Percentiles rank a stretch among this genome's conserved stretches.
phyloP scores from a whole-genome alignment of 192 early-diverging fungal species.

The Obelidium mucronatum region DNA sequence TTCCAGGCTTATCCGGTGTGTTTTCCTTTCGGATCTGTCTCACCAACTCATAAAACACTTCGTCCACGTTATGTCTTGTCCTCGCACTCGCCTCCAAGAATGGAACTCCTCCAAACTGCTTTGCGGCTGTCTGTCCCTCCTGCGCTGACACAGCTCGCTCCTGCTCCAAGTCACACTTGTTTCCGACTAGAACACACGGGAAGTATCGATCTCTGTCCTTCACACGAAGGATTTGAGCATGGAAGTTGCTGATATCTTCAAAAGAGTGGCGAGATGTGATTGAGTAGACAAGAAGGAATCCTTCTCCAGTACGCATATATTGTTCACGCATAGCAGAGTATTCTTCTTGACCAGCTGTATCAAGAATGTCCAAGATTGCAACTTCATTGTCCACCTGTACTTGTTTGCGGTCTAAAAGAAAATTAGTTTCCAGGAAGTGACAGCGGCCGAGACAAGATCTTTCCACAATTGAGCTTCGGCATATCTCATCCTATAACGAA shows the following conservation, averaged over 20 bases:
- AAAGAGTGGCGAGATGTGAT: conserved; percentile 78
- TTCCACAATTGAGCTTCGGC: too few relatives aligned
- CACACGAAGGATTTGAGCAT: conserved; percentile 78
- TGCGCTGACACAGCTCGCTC: conserved; percentile 62
- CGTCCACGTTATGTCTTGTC: conserved; percentile 89
- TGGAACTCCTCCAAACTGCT: conserved; percentile 70
- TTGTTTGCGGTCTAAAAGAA: conserved; percentile 79
- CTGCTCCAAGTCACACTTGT: conserved; percentile 86
- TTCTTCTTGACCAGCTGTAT: conserved; percentile 91
- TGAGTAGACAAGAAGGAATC: conserved; percentile 85
- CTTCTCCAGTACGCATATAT: conserved; percentile 89
- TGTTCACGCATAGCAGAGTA: conserved; percentile 77
- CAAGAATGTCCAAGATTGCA: conserved; percentile 88
- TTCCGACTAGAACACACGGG: conserved; percentile 84
- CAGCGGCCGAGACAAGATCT: too few relatives aligned
- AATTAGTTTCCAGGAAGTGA: too few relatives aligned
- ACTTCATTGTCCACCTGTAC: conserved; percentile 81
- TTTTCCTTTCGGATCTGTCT: conserved; percentile 72
- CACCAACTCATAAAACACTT: conserved; percentile 89
- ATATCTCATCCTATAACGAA: too few relatives aligned
- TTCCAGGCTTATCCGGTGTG: neutral
- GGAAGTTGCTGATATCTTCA: conserved; percentile 76
- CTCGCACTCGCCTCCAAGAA: conserved; percentile 93
- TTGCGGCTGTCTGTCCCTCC: conserved; percentile 85
- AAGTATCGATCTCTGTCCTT: conserved; percentile 76